phyloP scores from a whole-genome alignment of 1,284 basidiomycete species.

The Psilocybe mexicana region DNA sequence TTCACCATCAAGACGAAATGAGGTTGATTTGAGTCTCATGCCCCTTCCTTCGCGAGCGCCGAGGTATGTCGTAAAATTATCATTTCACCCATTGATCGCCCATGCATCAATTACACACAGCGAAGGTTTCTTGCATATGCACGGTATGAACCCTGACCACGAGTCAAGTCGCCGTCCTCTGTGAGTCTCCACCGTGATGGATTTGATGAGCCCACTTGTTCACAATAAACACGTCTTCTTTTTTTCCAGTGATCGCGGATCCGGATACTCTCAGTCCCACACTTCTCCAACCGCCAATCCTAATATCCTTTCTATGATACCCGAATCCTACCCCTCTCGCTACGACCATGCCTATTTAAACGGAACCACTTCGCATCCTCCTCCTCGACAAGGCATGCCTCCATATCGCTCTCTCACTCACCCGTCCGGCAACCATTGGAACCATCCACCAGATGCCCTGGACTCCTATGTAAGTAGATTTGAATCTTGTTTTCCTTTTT shows the following conservation, averaged over 20 bases:
- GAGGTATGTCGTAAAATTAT: conserved; percentile 40
- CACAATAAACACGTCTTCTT: conserved; percentile 10
- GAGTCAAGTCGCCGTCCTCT: conserved; percentile 47
- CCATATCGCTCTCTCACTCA: conserved; percentile 48
- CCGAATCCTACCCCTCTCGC: conserved; percentile 58
- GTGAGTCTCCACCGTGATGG: conserved; percentile 36
- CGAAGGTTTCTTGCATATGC: conserved; percentile 38
- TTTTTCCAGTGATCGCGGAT: conserved; percentile 30
- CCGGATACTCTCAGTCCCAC: conserved; percentile 39
- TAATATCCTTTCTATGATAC: conserved; percentile 54
- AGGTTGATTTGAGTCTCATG: conserved; percentile 49
- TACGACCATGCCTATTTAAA: conserved; percentile 47
- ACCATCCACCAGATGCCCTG: conserved; percentile 40
- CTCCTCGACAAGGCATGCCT: conserved; percentile 40
- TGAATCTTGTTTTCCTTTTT: conserved; percentile 8
- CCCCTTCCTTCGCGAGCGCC: conserved; percentile 53
- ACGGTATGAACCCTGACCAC: conserved; percentile 42
- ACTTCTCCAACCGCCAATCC: conserved; percentile 33
- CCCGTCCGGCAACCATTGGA: conserved; percentile 46
- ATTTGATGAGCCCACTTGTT: conserved; percentile 7
- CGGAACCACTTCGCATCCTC: conserved; percentile 31
- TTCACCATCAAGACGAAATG: conserved; percentile 55
- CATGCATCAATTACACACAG: conserved; percentile 26
- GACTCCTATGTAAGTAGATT: conserved; percentile 58
- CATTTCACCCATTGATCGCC: conserved; percentile 8